These are phyloP conservation scores for Aphanomyces astaci DNA, from an alignment of 352 stramenopile species.

Conservation along the genomic window DNA sequence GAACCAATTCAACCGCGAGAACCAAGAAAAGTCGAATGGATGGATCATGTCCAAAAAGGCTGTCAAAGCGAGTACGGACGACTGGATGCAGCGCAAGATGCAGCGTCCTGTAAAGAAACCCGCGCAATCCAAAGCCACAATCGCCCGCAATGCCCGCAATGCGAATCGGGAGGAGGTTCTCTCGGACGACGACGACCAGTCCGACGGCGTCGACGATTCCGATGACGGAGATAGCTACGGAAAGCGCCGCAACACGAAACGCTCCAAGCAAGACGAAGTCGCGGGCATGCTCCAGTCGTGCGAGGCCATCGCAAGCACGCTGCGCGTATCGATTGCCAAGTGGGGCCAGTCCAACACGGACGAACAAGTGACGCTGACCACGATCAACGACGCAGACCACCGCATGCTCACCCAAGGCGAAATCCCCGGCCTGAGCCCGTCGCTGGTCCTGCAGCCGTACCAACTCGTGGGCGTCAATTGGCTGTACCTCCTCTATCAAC, in stretches of 20 bases:
- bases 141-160: neutral
- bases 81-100: conserved; percentile 16
- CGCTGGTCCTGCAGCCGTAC: conserved; percentile 76
- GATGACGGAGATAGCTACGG: conserved; percentile 36
- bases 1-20: neutral
- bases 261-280: conserved; percentile 26
- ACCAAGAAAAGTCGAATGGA: neutral
- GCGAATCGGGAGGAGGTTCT: neutral
- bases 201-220: conserved; percentile 37
- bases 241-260: conserved; percentile 21
- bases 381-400: conserved; percentile 1
- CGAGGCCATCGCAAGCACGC: neutral
- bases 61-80: conserved; percentile 1
- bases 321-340: conserved; percentile 8
- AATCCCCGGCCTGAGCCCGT: conserved; percentile 58
- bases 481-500: conserved; percentile 65
- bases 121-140: neutral
- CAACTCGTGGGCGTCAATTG: conserved; percentile 81
- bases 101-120: neutral
- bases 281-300: conserved; percentile 16
- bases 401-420: conserved; percentile 52
- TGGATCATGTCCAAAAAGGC: conserved; percentile 10
- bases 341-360: neutral
- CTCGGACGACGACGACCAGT: conserved; percentile 25
- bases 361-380: neutral